These are phyloP conservation scores for Apiotrichum domesticum DNA, from an alignment of 1,284 basidiomycete species.

Conservation along the genomic window DNA sequence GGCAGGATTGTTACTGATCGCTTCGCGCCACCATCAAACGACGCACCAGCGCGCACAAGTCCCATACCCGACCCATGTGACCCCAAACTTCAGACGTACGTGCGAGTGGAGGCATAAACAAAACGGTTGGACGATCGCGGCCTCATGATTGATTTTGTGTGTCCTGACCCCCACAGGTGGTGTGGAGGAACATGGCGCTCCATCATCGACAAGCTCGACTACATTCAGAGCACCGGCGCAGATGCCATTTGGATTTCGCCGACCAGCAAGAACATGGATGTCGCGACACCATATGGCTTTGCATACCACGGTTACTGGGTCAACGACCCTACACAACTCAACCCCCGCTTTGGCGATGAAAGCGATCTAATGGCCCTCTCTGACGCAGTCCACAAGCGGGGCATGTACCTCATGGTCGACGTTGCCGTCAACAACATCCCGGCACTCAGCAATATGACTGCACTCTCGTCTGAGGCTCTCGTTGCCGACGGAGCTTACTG, in stretches of 20 bases:
- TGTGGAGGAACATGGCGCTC: constrained; percentile 74
- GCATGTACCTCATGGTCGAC: constrained; percentile 75
- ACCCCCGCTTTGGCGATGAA: constrained; percentile 61
- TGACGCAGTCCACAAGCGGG: constrained; percentile 59
- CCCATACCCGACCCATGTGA: constrained; percentile 41
- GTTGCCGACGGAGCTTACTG: constrained; percentile 29
- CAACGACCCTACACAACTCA: constrained; percentile 59
- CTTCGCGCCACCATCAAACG: constrained; percentile 57
- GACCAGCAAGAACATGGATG: constrained; percentile 57
- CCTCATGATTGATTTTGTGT: too few species aligned
- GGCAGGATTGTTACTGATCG: constrained; percentile 66
- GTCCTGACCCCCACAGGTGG: constrained; percentile 43
- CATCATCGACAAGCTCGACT: constrained; percentile 66
- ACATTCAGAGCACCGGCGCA: constrained; percentile 69
- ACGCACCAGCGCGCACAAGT: constrained; percentile 52
- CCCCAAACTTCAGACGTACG: constrained; percentile 24
- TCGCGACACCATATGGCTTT: constrained; percentile 55
- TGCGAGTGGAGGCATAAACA: background rate
- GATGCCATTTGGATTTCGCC: constrained; percentile 57
- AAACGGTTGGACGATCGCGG: constrained; percentile 37
- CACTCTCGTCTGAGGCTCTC: constrained; percentile 20
- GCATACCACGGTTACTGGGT: constrained; percentile 49
- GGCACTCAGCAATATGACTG: constrained; percentile 36
- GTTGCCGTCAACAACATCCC: constrained; percentile 71
- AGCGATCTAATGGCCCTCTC: constrained; percentile 63